Base-by-base conservation (phyloP, 768 basidiomycete species). In the Scleroderma citrinum region DNA sequence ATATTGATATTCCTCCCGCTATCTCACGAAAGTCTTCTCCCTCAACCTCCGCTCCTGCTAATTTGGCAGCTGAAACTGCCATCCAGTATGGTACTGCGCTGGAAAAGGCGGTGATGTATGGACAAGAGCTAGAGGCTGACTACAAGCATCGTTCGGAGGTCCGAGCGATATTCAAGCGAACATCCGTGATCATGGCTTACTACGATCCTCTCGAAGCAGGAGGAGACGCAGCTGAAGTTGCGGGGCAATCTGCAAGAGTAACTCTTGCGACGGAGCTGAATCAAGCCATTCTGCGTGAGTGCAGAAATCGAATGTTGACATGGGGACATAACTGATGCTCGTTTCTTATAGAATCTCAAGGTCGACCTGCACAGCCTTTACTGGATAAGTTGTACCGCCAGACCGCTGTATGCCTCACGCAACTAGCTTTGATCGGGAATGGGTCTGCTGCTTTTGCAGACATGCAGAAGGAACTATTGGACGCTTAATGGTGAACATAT, bases 401-500 rank as follows among this genome's bases (percentile, higher is more conserved):
- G 54, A 81, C 85, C 1, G 71, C 77, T 24, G 81, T 81, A 19
- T 80, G 79, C 55, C 69, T 92, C 17, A 69, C 73, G n/a, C 80
- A 89, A 56, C 78, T 92, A 12, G 89, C 83, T 6, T 60, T 85
- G 37, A 62, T 81, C 53, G 88, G 89, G 11, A 76, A 80, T 11
- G 91, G 90, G 12, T 69, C 78, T 26, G 91, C 91, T 26, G 87
- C 87, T 16, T 90, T 87, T 63, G 86, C 84, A 14, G 90, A 92
- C 58, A 77, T 90, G 72, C 71, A 76, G 24, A 82, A 76, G 57
- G 89, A 92, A 59, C 77, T 91, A 56, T 64, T 89, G 48, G 81
- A 86, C 34, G 65, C 52, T 20, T 76, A 55, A 61, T 16, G 21
- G 16, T 2, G 11, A 31, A 5, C 36, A 46, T 17, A 11, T 29